Conservation (phyloP, 352 stramenopile species). For the Globisporangium recalcitrans region DNA sequence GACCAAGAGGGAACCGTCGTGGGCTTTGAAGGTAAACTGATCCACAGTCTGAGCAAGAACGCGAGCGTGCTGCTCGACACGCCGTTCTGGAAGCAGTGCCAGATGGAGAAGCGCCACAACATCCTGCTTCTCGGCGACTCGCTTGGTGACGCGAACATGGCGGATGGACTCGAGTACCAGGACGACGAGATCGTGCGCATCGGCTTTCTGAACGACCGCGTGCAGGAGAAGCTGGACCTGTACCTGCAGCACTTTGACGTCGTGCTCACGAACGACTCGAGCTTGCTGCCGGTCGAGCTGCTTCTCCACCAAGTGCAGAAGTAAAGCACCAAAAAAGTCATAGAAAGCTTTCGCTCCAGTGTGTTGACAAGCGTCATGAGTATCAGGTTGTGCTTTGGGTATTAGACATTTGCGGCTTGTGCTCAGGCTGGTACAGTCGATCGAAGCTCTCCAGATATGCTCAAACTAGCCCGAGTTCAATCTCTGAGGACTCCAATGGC, state of each 20-base stretch:
- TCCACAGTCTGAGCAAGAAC: constrained; percentile 81
- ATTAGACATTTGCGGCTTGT: too few relatives aligned
- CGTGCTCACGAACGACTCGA: constrained; percentile 71
- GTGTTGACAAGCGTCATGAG: too few relatives aligned
- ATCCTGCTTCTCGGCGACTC: constrained; percentile 69
- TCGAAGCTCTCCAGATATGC: too few relatives aligned
- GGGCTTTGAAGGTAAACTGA: constrained; percentile 55
- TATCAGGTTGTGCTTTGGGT: too few relatives aligned
- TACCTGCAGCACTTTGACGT: constrained; percentile 69
- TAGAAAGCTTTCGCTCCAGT: too few relatives aligned
- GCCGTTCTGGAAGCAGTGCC: constrained; percentile 46
- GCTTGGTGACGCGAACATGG: constrained; percentile 49
- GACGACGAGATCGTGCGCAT: constrained; percentile 52
- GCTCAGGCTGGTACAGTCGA: too few relatives aligned
- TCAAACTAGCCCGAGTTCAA: too few relatives aligned
- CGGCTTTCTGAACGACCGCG: constrained; percentile 58
- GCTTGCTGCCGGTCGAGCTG: constrained; percentile 50
- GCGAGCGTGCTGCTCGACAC: constrained; percentile 55
- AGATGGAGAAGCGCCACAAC: constrained; percentile 50
- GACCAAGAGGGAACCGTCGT: constrained; percentile 33
- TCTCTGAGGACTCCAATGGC: too few relatives aligned
- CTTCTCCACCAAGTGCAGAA: constrained; percentile 51
- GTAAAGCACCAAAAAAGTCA: not conserved
- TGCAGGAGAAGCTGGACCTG: constrained; percentile 49
- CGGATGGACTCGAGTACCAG: constrained; percentile 36